A percentile compares a stretch with the other conserved stretches of the same genome.
These are phyloP conservation scores for Irpex sp. DNA, from an alignment of 1,284 basidiomycete genomes.

Conservation along the genomic window DNA sequence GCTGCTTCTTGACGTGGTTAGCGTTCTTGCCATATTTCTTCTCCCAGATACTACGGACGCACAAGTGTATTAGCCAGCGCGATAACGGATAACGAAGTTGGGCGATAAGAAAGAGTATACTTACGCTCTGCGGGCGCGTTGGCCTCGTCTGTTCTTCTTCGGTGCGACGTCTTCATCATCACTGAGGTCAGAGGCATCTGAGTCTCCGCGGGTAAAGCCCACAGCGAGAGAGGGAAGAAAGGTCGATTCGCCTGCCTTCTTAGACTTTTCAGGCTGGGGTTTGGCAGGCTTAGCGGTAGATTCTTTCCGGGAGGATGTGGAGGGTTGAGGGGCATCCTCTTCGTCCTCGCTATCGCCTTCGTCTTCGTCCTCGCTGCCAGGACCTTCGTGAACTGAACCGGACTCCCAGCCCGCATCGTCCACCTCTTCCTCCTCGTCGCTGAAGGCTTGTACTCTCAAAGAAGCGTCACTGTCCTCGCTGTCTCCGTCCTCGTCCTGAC, in stretches of 20 bases:
- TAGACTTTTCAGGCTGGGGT: background rate
- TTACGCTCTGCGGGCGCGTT: slow-evolving; percentile 89
- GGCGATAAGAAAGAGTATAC: too few species aligned
- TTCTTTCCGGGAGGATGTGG: slow-evolving; percentile 1
- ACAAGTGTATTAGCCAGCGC: background rate
- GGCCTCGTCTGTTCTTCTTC: slow-evolving; percentile 88
- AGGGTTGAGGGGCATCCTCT: background rate
- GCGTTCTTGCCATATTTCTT: slow-evolving; percentile 91
- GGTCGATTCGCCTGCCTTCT: slow-evolving; percentile 49
- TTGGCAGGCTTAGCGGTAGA: background rate
- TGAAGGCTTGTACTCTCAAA: slow-evolving; percentile 2
- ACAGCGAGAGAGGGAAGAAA: slow-evolving; percentile 87
- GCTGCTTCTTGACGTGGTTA: slow-evolving; percentile 80
- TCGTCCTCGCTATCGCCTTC: slow-evolving; percentile 8
- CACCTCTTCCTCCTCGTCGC: slow-evolving; percentile 23
- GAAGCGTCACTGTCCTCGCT: slow-evolving; percentile 17
- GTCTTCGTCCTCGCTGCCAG: background rate
- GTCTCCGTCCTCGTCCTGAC: slow-evolving; percentile 21
- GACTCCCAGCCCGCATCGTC: slow-evolving; percentile 60
- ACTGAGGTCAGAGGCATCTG: slow-evolving; percentile 69
- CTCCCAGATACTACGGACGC: slow-evolving; percentile 81
- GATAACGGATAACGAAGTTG: too few species aligned
- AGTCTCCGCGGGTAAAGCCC: slow-evolving; percentile 79
- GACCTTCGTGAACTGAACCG: slow-evolving; percentile 31
- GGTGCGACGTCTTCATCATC: slow-evolving; percentile 56